phyloP scores from a whole-genome alignment of 1,284 basidiomycete species.

The Grifola frondosa region DNA sequence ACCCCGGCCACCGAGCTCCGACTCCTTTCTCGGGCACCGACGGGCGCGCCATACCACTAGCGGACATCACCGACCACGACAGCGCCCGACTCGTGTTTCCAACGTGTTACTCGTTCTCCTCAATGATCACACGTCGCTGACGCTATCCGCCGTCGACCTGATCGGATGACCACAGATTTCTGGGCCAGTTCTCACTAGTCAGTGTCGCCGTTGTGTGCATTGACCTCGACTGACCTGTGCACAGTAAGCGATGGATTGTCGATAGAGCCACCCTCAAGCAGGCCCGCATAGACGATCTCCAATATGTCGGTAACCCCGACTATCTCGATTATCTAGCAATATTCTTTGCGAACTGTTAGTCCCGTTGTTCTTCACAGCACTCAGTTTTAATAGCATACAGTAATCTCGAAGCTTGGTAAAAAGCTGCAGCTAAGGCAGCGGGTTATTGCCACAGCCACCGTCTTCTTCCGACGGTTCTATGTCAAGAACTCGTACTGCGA shows the following conservation, averaged over 20 bases:
- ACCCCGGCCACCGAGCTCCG: not conserved
- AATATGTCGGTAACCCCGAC: slow-evolving; percentile 74
- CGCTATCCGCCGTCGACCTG: not conserved
- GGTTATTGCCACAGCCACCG: slow-evolving; percentile 88
- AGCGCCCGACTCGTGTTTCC: too few relatives aligned
- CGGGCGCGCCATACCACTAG: not conserved
- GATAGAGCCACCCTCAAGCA: slow-evolving; percentile 73
- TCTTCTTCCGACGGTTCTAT: slow-evolving; percentile 95
- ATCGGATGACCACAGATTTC: slow-evolving; percentile 73
- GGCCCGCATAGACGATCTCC: slow-evolving; percentile 74
- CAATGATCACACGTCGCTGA: not conserved
- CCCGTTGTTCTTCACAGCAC: not conserved
- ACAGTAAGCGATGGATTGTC: slow-evolving; percentile 85
- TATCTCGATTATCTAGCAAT: slow-evolving; percentile 79
- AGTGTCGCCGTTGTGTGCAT: slow-evolving; percentile 30
- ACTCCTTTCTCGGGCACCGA: not conserved
- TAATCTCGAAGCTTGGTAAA: slow-evolving; percentile 86
- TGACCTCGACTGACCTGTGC: not conserved
- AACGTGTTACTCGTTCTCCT: not conserved
- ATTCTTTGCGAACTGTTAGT: slow-evolving; percentile 80
- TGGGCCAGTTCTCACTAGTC: slow-evolving; percentile 76
- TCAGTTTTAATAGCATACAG: too few relatives aligned
- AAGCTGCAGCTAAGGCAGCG: slow-evolving; percentile 83
- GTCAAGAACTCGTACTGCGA: slow-evolving; percentile 92
- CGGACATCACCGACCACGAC: too few relatives aligned